These are phyloP conservation scores for Colletotrichum sp. DNA, from an alignment of 2,329 filamentous ascomycete species.

Conservation along the genomic window DNA sequence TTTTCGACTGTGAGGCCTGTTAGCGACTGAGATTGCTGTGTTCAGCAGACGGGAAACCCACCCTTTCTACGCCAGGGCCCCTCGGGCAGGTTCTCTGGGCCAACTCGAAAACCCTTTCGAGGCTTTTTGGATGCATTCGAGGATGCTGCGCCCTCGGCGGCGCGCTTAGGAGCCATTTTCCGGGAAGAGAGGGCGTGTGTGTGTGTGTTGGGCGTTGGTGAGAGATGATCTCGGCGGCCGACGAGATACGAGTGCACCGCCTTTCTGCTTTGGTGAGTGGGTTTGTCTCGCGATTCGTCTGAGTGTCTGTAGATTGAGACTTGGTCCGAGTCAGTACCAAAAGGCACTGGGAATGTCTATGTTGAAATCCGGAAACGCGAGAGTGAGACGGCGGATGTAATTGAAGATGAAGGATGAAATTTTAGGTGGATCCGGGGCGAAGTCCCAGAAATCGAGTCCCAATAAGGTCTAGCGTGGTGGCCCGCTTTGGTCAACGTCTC, in stretches of 20 bases:
- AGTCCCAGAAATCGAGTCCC: neutral
- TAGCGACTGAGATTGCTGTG: neutral
- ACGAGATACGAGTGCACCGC: neutral
- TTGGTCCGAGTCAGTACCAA: neutral
- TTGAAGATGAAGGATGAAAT: constrained; percentile 12
- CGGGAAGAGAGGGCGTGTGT: neutral
- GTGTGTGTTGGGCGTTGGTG: neutral
- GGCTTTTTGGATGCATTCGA: constrained; percentile 51
- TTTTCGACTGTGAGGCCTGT: constrained; percentile 67
- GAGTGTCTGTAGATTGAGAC: neutral
- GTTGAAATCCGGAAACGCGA: neutral
- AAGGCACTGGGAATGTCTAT: neutral
- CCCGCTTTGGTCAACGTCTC: neutral
- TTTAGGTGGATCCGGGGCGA: constrained; percentile 14
- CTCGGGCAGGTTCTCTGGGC: constrained; percentile 89
- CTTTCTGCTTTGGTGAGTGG: neutral
- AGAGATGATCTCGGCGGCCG: neutral
- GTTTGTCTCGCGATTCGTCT: neutral
- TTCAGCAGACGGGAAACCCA: constrained; percentile 29
- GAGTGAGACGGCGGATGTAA: neutral
- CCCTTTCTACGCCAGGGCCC: constrained; percentile 84
- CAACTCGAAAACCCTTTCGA: constrained; percentile 81
- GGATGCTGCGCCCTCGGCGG: constrained; percentile 43
- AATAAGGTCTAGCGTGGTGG: neutral
- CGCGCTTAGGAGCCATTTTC: constrained; percentile 64